phyloP scores from a whole-genome alignment of 2,329 filamentous ascomycete species.

The Pyrenophora tritici-repentis region DNA sequence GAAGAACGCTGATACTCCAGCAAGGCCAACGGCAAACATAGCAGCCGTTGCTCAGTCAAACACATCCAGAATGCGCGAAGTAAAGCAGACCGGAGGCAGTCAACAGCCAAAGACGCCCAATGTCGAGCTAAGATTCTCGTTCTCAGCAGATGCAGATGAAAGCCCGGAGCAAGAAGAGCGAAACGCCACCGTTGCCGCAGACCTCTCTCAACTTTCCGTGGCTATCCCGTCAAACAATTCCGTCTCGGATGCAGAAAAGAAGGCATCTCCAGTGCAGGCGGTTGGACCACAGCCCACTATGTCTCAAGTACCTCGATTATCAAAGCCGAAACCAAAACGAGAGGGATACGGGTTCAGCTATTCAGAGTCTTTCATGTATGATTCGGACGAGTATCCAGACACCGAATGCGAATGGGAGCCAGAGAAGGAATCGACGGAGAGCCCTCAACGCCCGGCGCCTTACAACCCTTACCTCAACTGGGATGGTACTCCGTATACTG shows the following conservation, averaged over 20 bases:
- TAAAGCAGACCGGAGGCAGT: not conserved
- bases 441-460: not conserved
- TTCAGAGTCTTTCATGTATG: constrained; percentile 24
- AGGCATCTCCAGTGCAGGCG: not conserved
- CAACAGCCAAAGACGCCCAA: constrained; percentile 4
- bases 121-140: constrained; percentile 25
- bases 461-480: constrained; percentile 3
- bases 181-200: constrained; percentile 4
- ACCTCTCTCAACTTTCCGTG: constrained; percentile 13
- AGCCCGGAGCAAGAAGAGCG: not conserved
- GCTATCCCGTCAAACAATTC: not conserved
- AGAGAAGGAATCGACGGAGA: not conserved
- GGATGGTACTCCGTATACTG: not conserved
- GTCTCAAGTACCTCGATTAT: constrained; percentile 8
- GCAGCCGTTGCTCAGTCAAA: constrained; percentile 1
- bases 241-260: not conserved
- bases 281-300: not conserved
- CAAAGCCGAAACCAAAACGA: constrained; percentile 23
- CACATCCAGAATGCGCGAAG: not conserved
- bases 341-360: constrained; percentile 36
- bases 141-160: constrained; percentile 8
- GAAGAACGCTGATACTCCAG: not conserved
- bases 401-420: constrained; percentile 23
- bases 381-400: constrained; percentile 32
- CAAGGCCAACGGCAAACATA: not conserved